Percentiles rank a stretch among this genome's conserved stretches.
Evolutionary conservation across 192 early-diverging fungal genomes (phyloP).

Genomic region (Borealophlyctis nickersoniae): DNA sequence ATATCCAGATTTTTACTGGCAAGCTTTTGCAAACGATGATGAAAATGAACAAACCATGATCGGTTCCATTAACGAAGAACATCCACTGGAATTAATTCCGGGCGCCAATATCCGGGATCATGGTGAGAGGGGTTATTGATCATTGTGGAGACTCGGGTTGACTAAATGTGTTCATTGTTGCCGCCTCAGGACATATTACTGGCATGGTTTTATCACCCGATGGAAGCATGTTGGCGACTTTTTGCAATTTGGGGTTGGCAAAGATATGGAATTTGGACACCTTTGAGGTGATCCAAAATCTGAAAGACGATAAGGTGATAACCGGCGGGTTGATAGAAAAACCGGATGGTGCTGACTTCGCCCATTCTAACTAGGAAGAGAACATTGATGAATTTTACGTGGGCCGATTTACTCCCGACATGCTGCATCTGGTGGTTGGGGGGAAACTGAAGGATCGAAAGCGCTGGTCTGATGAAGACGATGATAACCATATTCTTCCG

Average conservation of each 20-base stretch:
- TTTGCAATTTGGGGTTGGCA: constrained; percentile 73
- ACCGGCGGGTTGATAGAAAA: too few species aligned
- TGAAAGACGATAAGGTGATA: constrained; percentile 61
- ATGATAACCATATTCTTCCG: constrained; percentile 91
- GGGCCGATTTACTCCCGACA: constrained; percentile 72
- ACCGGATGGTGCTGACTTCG: too few species aligned
- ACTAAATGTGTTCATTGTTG: too few species aligned
- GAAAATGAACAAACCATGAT: constrained; percentile 44
- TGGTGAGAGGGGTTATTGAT: too few species aligned
- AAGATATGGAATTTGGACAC: constrained; percentile 81
- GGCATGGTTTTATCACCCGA: constrained; percentile 83
- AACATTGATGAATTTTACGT: constrained; percentile 93
- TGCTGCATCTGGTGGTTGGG: constrained; percentile 66
- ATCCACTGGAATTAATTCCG: constrained; percentile 63
- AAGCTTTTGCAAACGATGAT: background rate
- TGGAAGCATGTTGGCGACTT: constrained; percentile 80
- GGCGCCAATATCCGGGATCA: constrained; percentile 71
- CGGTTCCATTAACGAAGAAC: constrained; percentile 62
- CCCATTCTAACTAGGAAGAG: too few species aligned
- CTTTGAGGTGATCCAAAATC: constrained; percentile 62
- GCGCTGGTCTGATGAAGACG: constrained; percentile 83
- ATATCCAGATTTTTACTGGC: constrained; percentile 21
- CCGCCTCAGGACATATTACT: constrained; percentile 66
- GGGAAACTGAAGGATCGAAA: constrained; percentile 90
- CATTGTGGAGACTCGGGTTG: too few species aligned